Evolutionary conservation across 2,329 filamentous ascomycete species (phyloP).

Genomic region (Claviceps sp.): DNA sequence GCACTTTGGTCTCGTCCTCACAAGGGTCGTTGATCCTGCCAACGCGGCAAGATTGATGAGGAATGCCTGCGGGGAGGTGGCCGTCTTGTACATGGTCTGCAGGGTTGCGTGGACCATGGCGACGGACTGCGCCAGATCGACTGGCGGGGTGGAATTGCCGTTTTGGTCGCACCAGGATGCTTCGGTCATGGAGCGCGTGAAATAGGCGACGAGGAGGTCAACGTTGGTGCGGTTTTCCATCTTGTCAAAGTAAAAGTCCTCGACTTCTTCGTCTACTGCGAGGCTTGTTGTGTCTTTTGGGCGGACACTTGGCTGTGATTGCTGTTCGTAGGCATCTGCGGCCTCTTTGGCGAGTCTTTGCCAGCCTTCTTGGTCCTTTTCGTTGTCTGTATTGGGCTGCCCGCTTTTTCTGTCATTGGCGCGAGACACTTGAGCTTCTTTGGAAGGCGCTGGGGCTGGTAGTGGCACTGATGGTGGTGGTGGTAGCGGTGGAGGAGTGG

Average conservation of each 20-base stretch:
- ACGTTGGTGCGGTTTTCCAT: conserved; percentile 38
- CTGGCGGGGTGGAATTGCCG: conserved; percentile 28
- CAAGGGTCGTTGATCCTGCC: conserved; percentile 38
- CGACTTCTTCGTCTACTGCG: conserved; percentile 8
- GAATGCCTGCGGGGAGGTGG: conserved; percentile 39
- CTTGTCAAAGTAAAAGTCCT: conserved; percentile 21
- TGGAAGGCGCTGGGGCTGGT: conserved; percentile 24
- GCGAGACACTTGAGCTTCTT: conserved; percentile 18
- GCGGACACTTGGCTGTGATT: not conserved
- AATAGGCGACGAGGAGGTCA: conserved; percentile 41
- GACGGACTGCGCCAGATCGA: conserved; percentile 37
- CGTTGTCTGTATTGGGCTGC: not conserved
- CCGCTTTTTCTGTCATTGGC: not conserved
- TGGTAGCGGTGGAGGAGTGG: conserved; percentile 33
- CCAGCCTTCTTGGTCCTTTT: conserved; percentile 7
- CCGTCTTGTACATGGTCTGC: conserved; percentile 36
- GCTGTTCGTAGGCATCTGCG: conserved; percentile 9
- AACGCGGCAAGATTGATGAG: conserved; percentile 46
- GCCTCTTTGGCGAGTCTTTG: conserved; percentile 11
- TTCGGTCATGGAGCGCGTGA: conserved; percentile 35
- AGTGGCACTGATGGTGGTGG: conserved; percentile 26
- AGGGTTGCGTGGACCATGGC: conserved; percentile 42
- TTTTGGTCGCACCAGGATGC: conserved; percentile 38
- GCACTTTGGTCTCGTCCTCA: conserved; percentile 26
- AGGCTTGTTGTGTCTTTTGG: conserved; percentile 1